Conservation (phyloP, 768 basidiomycete genomes). For the Leccinum disarticulatum region DNA sequence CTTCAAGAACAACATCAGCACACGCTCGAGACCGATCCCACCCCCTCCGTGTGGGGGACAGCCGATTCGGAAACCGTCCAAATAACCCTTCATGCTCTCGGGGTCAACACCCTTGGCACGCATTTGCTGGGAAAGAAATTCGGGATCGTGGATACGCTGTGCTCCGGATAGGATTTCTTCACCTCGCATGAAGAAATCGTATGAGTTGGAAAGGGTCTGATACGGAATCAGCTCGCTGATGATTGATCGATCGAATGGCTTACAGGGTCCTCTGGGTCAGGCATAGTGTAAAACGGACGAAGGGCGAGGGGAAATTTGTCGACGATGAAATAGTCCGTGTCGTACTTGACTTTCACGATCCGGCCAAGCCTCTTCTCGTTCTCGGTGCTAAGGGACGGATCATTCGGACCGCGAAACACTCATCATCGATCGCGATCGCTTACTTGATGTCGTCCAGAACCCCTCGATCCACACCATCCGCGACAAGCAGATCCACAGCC, state of each 20-base stretch:
- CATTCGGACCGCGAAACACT: neutral
- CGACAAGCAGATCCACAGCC: slow-evolving; percentile 83
- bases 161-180: slow-evolving; percentile 99
- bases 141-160: slow-evolving; percentile 93
- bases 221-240: slow-evolving; percentile 1
- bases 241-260: slow-evolving; percentile 27
- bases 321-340: slow-evolving; percentile 98
- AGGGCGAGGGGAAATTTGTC: slow-evolving; percentile 98
- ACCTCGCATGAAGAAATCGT: slow-evolving; percentile 99
- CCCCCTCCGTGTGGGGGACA: slow-evolving; percentile 97
- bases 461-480: slow-evolving; percentile 79
- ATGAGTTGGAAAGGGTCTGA: slow-evolving; percentile 92
- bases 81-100: slow-evolving; percentile 85
- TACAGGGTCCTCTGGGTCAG: slow-evolving; percentile 88
- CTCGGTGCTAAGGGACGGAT: slow-evolving; percentile 65
- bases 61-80: slow-evolving; percentile 93
- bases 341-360: slow-evolving; percentile 88
- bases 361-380: slow-evolving; percentile 93
- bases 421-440: slow-evolving; percentile 23
- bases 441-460: slow-evolving; percentile 88
- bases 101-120: slow-evolving; percentile 85
- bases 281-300: slow-evolving; percentile 99
- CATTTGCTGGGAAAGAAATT: slow-evolving; percentile 83
- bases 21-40: slow-evolving; percentile 92
- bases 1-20: slow-evolving; percentile 97